Conservation (phyloP, 345 rosid species). For the Lagerstroemia speciosa region DNA sequence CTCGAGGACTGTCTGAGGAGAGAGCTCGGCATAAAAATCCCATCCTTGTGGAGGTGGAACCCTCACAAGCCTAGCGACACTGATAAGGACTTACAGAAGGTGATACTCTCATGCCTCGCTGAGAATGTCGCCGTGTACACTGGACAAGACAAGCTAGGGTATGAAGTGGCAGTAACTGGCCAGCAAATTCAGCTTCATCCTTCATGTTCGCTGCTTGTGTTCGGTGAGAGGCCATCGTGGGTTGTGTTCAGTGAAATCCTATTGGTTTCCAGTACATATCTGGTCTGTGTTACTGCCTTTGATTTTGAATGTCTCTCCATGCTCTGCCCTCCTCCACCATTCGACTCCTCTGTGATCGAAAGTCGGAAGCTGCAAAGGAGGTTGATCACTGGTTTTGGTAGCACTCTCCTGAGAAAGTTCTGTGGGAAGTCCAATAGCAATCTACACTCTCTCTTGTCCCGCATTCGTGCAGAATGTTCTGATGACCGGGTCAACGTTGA, state of each 20-base stretch:
- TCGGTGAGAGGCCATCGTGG: constrained; percentile 76
- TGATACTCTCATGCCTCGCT: constrained; percentile 62
- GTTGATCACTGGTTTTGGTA: constrained; percentile 51
- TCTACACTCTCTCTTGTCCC: constrained; percentile 50
- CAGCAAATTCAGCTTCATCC: constrained; percentile 77
- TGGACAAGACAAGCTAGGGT: constrained; percentile 79
- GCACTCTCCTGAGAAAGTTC: constrained; percentile 46
- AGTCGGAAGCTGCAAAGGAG: constrained; percentile 43
- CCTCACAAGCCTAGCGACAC: constrained; percentile 32
- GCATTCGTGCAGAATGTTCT: constrained; percentile 33
- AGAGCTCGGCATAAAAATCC: constrained; percentile 53
- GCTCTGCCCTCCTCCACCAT: constrained; percentile 62
- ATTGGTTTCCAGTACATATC: constrained; percentile 43
- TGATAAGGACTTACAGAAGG: constrained; percentile 44
- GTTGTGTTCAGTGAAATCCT: constrained; percentile 83
- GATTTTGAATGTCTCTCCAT: constrained; percentile 54
- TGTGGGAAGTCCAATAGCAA: constrained; percentile 60
- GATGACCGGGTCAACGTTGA: constrained; percentile 58
- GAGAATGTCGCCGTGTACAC: constrained; percentile 85
- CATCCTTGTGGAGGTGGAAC: constrained; percentile 60
- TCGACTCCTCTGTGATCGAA: constrained; percentile 47
- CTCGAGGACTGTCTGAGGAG: constrained; percentile 53
- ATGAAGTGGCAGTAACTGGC: constrained; percentile 71
- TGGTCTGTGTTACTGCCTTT: constrained; percentile 81
- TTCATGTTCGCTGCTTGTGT: constrained; percentile 69